Conservation (phyloP, 2,329 filamentous ascomycete species). For the Arachnopeziza araneosa region DNA sequence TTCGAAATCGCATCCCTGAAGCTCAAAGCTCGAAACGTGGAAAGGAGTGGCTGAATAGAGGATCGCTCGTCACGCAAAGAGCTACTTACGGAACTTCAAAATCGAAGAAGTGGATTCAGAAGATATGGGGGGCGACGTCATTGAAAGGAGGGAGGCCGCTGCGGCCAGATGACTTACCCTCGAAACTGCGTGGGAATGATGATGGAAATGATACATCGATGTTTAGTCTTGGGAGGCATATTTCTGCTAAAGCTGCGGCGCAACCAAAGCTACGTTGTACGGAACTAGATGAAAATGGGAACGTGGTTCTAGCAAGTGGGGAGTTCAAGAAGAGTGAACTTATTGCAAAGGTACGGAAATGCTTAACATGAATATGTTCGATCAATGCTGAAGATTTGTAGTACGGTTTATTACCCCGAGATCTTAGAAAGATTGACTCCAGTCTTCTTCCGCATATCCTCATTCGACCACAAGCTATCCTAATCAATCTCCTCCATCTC, state of each 20-base stretch:
- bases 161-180: conserved; percentile 54
- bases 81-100: conserved; percentile 12
- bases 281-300: conserved; percentile 87
- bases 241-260: conserved; percentile 70
- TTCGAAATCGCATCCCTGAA: background rate
- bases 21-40: conserved; percentile 1
- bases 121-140: conserved; percentile 18
- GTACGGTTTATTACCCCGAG: conserved; percentile 89
- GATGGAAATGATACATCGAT: conserved; percentile 55
- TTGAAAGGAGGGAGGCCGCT: conserved; percentile 32
- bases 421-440: conserved; percentile 96
- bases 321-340: conserved; percentile 98
- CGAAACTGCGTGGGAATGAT: conserved; percentile 45
- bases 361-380: background rate
- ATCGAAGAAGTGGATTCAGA: conserved; percentile 22
- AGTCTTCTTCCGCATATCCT: conserved; percentile 93
- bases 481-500: conserved; percentile 94
- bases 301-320: conserved; percentile 86
- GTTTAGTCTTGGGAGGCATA: conserved; percentile 64
- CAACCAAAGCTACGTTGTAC: conserved; percentile 88
- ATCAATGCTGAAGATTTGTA: conserved; percentile 34
- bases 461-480: conserved; percentile 84
- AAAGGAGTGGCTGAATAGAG: background rate
- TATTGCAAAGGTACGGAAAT: conserved; percentile 70
- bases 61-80: conserved; percentile 11